Evolutionary conservation across 1,139 yeast species (phyloP).

Genomic region (Nakaseomyces sp.): DNA sequence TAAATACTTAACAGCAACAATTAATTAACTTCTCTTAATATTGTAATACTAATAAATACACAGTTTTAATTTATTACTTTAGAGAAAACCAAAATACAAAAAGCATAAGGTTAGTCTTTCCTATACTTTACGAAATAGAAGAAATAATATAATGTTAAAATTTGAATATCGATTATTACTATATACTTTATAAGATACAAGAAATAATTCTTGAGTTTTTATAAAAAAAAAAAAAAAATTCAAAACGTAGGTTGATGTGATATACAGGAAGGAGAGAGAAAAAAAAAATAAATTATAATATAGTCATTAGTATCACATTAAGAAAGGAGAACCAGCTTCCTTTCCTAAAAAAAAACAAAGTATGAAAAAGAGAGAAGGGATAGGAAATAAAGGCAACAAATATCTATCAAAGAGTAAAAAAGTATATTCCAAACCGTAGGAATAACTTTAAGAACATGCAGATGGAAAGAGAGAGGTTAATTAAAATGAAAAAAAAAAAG

Average conservation of each 20-base stretch:
- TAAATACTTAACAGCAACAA: too few relatives aligned
- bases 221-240: neutral
- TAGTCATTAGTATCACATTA: constrained; percentile 3
- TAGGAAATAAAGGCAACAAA: neutral
- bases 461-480: too few relatives aligned
- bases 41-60: neutral
- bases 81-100: too few relatives aligned
- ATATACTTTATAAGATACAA: neutral
- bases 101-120: too few relatives aligned
- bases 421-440: neutral
- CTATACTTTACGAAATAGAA: too few relatives aligned
- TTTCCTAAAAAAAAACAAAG: neutral
- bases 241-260: neutral
- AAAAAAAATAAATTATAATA: neutral
- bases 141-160: too few relatives aligned
- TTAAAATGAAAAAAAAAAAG: neutral
- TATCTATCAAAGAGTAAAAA: constrained; percentile 4
- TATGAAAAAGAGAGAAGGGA: neutral
- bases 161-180: constrained; percentile 1
- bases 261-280: neutral
- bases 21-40: too few relatives aligned
- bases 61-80: too few relatives aligned
- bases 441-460: neutral
- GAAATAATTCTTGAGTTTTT: neutral
- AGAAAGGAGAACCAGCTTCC: constrained; percentile 5